A percentile compares a stretch with the other conserved stretches of the same genome.
phyloP scores from a whole-genome alignment of 2,329 filamentous ascomycete species.

The Cryphonectria nitschkei region DNA sequence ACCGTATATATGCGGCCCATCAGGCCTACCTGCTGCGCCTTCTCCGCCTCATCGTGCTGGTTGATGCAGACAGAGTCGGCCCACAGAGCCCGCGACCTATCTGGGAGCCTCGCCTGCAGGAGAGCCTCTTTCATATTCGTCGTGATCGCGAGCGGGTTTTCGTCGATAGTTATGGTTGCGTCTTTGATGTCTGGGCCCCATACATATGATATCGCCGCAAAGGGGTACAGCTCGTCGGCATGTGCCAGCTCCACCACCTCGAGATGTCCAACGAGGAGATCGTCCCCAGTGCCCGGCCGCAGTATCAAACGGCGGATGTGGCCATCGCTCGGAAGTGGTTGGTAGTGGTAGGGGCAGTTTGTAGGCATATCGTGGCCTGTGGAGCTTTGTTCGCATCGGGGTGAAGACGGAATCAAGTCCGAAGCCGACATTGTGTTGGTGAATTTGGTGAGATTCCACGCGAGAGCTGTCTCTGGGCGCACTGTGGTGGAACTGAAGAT shows the following conservation, averaged over 20 bases:
- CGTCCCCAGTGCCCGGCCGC: background rate
- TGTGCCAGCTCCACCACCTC: background rate
- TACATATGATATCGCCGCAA: conserved; percentile 2
- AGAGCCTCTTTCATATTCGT: background rate
- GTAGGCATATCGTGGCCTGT: background rate
- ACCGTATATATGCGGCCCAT: conserved; percentile 3
- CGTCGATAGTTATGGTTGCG: background rate
- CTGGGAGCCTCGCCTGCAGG: background rate
- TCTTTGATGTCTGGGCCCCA: background rate
- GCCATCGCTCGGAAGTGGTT: background rate
- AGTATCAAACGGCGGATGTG: conserved; percentile 1
- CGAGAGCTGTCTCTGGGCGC: background rate
- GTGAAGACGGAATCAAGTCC: background rate
- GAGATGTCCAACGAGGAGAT: conserved; percentile 1
- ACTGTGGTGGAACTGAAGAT: background rate
- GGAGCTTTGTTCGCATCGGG: background rate
- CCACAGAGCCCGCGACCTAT: conserved; percentile 1
- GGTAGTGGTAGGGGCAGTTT: background rate
- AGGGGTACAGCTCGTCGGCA: background rate
- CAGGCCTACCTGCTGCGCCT: background rate
- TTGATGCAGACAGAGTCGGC: conserved; percentile 9
- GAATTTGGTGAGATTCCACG: background rate
- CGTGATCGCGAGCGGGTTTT: background rate
- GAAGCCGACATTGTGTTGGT: background rate
- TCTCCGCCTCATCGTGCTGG: conserved; percentile 1